Evolutionary conservation across 2,329 filamentous ascomycete genomes (phyloP), one percentile per base, ranked within the genome.

Genomic region (Exophiala alcalophila): DNA sequence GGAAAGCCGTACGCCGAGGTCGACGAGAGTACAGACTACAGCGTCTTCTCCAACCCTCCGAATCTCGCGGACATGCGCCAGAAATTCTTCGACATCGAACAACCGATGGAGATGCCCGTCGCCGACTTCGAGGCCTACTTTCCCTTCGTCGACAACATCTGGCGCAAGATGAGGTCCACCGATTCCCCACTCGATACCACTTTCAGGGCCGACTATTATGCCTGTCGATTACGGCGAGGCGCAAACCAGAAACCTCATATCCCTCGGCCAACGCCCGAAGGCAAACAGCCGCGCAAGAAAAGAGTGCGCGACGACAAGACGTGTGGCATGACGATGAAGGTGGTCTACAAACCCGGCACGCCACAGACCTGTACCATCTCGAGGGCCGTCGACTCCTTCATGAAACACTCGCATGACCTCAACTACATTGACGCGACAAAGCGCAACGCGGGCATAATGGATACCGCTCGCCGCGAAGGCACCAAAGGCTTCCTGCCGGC

Each of bases 121-220:
- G 62, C 65, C 16, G 69, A 72, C 38, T 72, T 70, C 45, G 66
- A 70, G 44, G 64, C 59, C 11, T 71, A 70, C 50, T 71, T 68
- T 63, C 69, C 69, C 5, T 72, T 69, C 37, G 66, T 72, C 35
- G 69, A 72, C 51, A 72, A 72, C 50, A 65, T 71, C n/a, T 72
- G 69, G 69, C 67, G 71, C 8, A 70, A 70, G 39, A 66, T 70
- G 49, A 63, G 68, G 45, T 27, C 47, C 4, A 36, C 34, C 3
- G 52, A 54, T 24, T 48, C 54, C 16, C 47, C 53, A 23, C 54
- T 57, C 32, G 29, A 32, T 11, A 62, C 61, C 11, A 64, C 66
- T 44, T 57, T 64, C 5, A 66, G 60, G 3, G 68, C 68, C 3
- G 69, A 72, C 32, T 71, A 70, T 49, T 72, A 71, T 44, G 68